Evolutionary conservation across 164 flowering plant genomes (phyloP), one percentile per base, ranked within the genome.

Genomic region (Pachysandra terminalis): DNA sequence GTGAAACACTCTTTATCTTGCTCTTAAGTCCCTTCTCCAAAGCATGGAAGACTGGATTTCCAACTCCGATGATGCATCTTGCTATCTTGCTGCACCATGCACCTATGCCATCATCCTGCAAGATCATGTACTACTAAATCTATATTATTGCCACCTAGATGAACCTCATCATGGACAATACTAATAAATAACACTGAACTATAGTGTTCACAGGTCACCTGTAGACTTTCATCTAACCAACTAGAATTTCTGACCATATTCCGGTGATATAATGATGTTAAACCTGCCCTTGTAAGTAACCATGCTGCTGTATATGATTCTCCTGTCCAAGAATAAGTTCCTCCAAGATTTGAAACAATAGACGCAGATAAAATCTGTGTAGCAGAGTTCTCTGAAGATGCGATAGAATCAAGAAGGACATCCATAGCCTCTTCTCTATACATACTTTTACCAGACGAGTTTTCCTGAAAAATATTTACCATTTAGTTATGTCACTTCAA

Each of bases 251-350:
- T 83, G 51, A 90, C 85, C 85, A 87, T 75, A 68, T 85, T 86
- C 78, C 71, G 75, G 72, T 86, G 88, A 41, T 57, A 27, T 35
- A 53, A 41, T 23, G 88, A 85, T 66, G 74, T 76, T 67, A 89
- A 73, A 22, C 97, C 92, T 21, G 88, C 75, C 74, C 80, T 89
- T 68, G 78, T 86, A 0, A 90, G 79, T 60, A 90, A 74, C 94
- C 94, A 87, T 51, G 90, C 88, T 24, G 71, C 73, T 57, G 94
- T 90, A 51, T 83, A 89, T 59, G 97, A 79, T 64, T 89, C 88
- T 32, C 97, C 97, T 59, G 87, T 81, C 89, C 89, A 84, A 32
- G 90, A 55, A 75, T 78, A 86, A 54, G 91, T 89, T 64, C 97
- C 97, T 32, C 92, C 97, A 37, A 90, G 71, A 78, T 87, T 89